Base-by-base conservation (phyloP, 805 yeast species). In the Ogataea pilisensis region DNA sequence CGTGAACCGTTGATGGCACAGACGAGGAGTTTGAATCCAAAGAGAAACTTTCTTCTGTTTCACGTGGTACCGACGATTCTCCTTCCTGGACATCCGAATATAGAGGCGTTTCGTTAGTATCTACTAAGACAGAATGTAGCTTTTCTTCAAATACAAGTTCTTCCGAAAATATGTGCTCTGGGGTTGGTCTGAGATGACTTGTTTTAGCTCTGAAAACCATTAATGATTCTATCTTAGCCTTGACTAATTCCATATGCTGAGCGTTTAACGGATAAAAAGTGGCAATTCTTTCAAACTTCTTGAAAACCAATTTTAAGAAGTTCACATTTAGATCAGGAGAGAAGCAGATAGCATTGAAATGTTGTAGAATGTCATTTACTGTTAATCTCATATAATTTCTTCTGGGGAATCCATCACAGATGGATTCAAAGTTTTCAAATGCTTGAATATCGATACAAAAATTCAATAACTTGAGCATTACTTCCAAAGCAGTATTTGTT, bases 211-310 rank as follows among this genome's bases (percentile, higher is more conserved):
- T n/a, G n/a, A n/a, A n/a, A n/a, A n/a, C n/a, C n/a, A n/a, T n/a
- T n/a, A n/a, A n/a, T n/a, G n/a, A n/a, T n/a, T n/a, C n/a, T n/a
- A n/a, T n/a, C 24, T 30, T 37, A n/a, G n/a, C n/a, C 18, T 31
- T n/a, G 9, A 45, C 38, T 12, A 34, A 12, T 8, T n/a, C 20
- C 14, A 46, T 16, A 17, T 43, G 29, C 2, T 29, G 41, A 8
- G 25, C 11, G 22, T 45, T 24, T 31, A 38, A 34, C 8, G 38
- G 2, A 24, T 38, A 35, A 28, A 41, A 43, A 3, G 38, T 24
- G 12, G 43, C 25, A 3, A 49, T 11, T 17, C 39, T 38, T 26
- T 45, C 45, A 28, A 52, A 42, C 30, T 47, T 50, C 14, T 39
- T 13, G 16, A 41, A 26, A 18, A 49, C 38, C 24, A 49, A 27